Evolutionary conservation across 169 alveolate species (phyloP).

Genomic region (Eimeria tenella): DNA sequence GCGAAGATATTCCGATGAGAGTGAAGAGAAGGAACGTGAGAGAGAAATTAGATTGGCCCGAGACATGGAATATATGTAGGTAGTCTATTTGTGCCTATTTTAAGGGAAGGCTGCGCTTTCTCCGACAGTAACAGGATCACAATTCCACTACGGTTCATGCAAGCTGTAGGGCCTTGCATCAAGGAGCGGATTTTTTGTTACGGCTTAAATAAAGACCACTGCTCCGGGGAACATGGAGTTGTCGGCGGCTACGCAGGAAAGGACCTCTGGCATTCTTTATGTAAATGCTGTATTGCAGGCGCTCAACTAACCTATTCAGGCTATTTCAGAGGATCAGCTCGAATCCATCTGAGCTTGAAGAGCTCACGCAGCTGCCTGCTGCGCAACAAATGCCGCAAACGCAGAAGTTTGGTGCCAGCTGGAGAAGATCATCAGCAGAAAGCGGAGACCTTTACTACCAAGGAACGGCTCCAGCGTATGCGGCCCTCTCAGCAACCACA

Average conservation of each 20-base stretch:
- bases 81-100: not conserved
- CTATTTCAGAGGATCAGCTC: conserved; percentile 45
- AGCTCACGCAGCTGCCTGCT: conserved; percentile 26
- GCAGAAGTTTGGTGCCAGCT: not conserved
- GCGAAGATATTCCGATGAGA: not conserved
- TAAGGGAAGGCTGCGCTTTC: not conserved
- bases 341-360: conserved; percentile 60
- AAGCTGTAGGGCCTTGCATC: too few species aligned
- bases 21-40: conserved; percentile 12
- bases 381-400: not conserved
- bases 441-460: not conserved
- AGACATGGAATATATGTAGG: conserved; percentile 40
- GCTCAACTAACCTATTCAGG: conserved; percentile 37
- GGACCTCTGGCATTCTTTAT: not conserved
- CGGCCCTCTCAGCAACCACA: conserved; percentile 21
- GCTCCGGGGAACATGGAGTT: not conserved
- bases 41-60: not conserved
- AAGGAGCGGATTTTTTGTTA: not conserved
- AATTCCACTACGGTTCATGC: too few species aligned
- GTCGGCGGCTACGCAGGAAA: not conserved
- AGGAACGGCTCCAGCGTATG: conserved; percentile 28
- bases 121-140: too few species aligned
- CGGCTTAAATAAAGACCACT: not conserved
- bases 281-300: not conserved
- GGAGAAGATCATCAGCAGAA: conserved; percentile 23